A percentile compares a stretch with the other conserved stretches of the same genome.
These are phyloP conservation scores for Starmera caribaea DNA, from an alignment of 805 yeast species.

Conservation along the genomic window DNA sequence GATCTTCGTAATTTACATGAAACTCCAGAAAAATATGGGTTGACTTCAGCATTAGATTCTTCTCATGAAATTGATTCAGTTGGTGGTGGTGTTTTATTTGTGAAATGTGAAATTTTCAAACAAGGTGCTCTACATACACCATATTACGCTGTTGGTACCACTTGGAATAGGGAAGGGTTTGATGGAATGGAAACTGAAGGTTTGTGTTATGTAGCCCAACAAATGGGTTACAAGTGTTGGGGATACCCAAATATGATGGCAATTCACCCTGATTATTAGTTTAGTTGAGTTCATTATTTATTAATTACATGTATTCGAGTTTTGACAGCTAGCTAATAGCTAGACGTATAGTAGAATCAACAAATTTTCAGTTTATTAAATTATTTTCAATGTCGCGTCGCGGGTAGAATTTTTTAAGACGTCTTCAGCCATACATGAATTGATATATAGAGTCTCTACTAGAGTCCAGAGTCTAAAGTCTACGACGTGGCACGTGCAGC, in stretches of 20 bases:
- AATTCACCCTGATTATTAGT: too few relatives aligned
- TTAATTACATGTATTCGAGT: too few relatives aligned
- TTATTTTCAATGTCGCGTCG: too few relatives aligned
- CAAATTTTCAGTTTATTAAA: too few relatives aligned
- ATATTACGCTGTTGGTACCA: slow-evolving; percentile 32
- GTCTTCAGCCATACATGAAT: too few relatives aligned
- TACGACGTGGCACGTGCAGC: too few relatives aligned
- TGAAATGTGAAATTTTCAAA: slow-evolving; percentile 30
- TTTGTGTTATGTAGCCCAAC: slow-evolving; percentile 35
- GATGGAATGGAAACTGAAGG: slow-evolving; percentile 51
- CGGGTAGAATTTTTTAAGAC: too few relatives aligned
- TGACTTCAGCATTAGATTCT: slow-evolving; percentile 2
- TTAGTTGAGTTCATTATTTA: slow-evolving; percentile 7
- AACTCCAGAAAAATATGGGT: slow-evolving; percentile 5
- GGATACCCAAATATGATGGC: slow-evolving; percentile 39
- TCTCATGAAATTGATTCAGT: slow-evolving; percentile 30
- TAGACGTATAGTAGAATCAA: too few relatives aligned
- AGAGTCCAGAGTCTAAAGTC: too few relatives aligned
- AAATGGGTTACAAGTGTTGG: slow-evolving; percentile 37
- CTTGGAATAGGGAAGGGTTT: slow-evolving; percentile 38
- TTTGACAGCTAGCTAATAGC: slow-evolving; percentile 7
- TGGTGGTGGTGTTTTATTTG: slow-evolving; percentile 42
- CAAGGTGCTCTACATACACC: slow-evolving; percentile 41
- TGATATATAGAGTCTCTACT: too few relatives aligned
- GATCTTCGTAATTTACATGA: slow-evolving; percentile 11